Conservation (phyloP, 768 basidiomycete genomes). For the Harrya chromipes region DNA sequence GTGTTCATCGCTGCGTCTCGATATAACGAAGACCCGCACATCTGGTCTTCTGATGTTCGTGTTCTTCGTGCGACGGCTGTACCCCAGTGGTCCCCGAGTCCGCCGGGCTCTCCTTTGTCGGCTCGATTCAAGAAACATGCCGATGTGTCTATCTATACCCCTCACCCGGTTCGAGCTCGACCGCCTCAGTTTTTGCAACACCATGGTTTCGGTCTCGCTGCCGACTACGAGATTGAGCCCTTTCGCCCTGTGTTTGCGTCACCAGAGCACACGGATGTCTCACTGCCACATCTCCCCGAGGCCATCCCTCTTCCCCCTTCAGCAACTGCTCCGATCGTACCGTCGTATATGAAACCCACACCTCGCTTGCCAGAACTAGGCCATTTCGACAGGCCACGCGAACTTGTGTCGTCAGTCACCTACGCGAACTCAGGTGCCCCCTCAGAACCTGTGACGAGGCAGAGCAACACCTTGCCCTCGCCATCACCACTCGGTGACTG, state of each 20-base stretch:
- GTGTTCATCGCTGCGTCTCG: constrained; percentile 42
- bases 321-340: constrained; percentile 13
- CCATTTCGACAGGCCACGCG: constrained; percentile 7
- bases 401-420: constrained; percentile 24
- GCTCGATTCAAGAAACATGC: constrained; percentile 36
- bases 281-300: constrained; percentile 19
- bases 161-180: constrained; percentile 39
- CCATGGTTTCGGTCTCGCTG: constrained; percentile 35
- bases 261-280: constrained; percentile 22
- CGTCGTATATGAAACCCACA: constrained; percentile 17
- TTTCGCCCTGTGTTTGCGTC: constrained; percentile 30
- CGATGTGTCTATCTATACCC: constrained; percentile 40
- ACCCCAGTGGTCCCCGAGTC: constrained; percentile 30
- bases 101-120: constrained; percentile 35
- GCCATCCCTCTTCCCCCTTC: constrained; percentile 23
- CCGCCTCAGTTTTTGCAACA: constrained; percentile 31
- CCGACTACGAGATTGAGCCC: constrained; percentile 49
- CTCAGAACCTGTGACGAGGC: constrained; percentile 7
- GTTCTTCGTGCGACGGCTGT: constrained; percentile 37
- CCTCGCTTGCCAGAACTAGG: constrained; percentile 9
- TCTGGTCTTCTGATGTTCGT: constrained; percentile 53
- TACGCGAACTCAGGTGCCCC: constrained; percentile 33
- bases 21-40: constrained; percentile 40
- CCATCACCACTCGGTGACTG: constrained; percentile 52
- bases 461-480: constrained; percentile 23